phyloP scores from a whole-genome alignment of 345 rosid genomes.

The Eutrema japonicum region DNA sequence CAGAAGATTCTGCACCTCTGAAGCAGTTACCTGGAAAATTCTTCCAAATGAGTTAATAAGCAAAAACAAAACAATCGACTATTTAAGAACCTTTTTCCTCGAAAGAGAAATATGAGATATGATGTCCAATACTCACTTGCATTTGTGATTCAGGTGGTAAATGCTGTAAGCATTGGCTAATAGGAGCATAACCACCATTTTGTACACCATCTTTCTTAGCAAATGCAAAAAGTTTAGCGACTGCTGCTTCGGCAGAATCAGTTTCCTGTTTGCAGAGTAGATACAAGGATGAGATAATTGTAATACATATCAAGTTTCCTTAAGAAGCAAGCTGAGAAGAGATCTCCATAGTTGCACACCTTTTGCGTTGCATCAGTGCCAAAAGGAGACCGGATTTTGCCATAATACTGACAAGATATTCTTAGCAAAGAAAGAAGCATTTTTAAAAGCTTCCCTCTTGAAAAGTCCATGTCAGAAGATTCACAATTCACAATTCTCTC shows the following conservation, averaged over 20 bases:
- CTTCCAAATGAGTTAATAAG: conserved; percentile 21
- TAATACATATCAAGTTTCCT: conserved; percentile 8
- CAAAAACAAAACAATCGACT: neutral
- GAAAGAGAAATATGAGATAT: conserved; percentile 3
- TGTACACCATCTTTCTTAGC: conserved; percentile 63
- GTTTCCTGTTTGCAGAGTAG: conserved; percentile 58
- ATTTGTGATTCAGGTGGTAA: conserved; percentile 89
- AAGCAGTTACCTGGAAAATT: conserved; percentile 72
- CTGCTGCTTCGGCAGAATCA: conserved; percentile 89
- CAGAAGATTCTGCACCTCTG: conserved; percentile 90
- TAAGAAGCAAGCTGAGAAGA: conserved; percentile 2
- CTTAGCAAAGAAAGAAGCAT: conserved; percentile 87
- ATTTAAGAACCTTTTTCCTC: neutral
- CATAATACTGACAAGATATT: conserved; percentile 92
- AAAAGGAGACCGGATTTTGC: conserved; percentile 94
- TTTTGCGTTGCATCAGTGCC: conserved; percentile 64
- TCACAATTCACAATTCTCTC: conserved; percentile 74
- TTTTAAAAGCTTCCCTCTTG: conserved; percentile 62
- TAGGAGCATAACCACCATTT: conserved; percentile 56
- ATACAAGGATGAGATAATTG: conserved; percentile 17
- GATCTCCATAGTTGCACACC: conserved; percentile 49
- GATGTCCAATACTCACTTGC: conserved; percentile 55
- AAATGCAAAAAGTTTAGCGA: conserved; percentile 92
- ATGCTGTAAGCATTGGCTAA: conserved; percentile 72
- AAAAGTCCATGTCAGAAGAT: conserved; percentile 58